Conservation (phyloP, 805 yeast genomes). For the Yarrowia keelungensis region DNA sequence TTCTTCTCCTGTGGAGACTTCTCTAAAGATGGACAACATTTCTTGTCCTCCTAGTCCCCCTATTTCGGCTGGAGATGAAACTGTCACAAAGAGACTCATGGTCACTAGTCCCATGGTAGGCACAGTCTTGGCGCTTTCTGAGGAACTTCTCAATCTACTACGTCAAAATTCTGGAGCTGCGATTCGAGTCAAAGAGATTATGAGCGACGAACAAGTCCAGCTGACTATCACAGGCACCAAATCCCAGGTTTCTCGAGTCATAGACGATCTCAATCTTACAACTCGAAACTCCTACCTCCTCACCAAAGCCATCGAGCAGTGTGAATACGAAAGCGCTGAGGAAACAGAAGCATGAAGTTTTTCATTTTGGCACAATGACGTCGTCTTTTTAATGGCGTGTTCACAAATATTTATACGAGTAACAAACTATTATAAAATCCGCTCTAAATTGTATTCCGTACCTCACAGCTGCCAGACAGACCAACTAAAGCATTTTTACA, state of each 20-base stretch:
- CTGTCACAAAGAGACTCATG: not conserved
- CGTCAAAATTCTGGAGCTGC: slow-evolving; percentile 29
- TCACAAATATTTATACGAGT: no score
- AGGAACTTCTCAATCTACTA: slow-evolving; percentile 9
- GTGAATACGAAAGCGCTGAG: not conserved
- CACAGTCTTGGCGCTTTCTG: not conserved
- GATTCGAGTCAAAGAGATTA: slow-evolving; percentile 10
- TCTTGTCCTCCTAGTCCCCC: slow-evolving; percentile 7
- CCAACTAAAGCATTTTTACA: no score
- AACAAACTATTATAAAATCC: no score
- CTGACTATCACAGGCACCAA: slow-evolving; percentile 1
- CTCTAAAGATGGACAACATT: not conserved
- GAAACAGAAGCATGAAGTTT: no score
- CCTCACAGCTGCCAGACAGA: no score
- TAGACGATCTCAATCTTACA: slow-evolving; percentile 8
- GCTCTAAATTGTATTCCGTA: no score
- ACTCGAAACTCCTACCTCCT: slow-evolving; percentile 12
- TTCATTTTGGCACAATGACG: no score
- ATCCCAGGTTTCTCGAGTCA: slow-evolving; percentile 6
- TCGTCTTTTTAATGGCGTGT: no score
- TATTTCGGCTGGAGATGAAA: not conserved
- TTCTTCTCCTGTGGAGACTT: no score
- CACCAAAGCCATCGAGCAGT: not conserved
- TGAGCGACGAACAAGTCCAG: slow-evolving; percentile 1
- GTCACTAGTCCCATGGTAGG: slow-evolving; percentile 12